These are phyloP conservation scores for Neurospora pannonica DNA, from an alignment of 495 filamentous ascomycete genomes.

Conservation along the genomic window DNA sequence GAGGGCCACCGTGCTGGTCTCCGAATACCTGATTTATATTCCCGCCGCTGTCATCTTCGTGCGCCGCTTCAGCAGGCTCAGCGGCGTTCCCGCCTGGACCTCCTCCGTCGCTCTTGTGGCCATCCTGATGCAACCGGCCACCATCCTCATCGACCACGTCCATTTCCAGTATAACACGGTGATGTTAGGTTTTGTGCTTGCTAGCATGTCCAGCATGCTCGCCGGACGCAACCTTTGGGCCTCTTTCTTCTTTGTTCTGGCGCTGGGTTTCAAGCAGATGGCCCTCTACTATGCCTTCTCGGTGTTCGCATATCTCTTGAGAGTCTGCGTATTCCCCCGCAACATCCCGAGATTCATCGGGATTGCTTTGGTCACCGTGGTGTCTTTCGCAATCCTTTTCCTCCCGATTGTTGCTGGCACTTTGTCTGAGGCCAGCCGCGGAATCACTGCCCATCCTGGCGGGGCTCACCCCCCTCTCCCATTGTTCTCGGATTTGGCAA, in stretches of 20 bases:
- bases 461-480: slow-evolving; percentile 46
- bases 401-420: slow-evolving; percentile 62
- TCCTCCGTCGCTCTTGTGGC: slow-evolving; percentile 77
- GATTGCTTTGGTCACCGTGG: slow-evolving; percentile 62
- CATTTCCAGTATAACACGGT: slow-evolving; percentile 99
- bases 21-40: slow-evolving; percentile 82
- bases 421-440: slow-evolving; percentile 46
- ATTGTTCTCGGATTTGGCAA: slow-evolving; percentile 46
- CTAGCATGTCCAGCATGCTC: slow-evolving; percentile 78
- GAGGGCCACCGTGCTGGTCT: slow-evolving; percentile 80
- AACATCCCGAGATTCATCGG: slow-evolving; percentile 59
- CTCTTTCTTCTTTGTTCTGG: slow-evolving; percentile 86
- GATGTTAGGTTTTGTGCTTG: slow-evolving; percentile 84
- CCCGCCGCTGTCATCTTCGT: slow-evolving; percentile 79
- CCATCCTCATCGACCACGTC: slow-evolving; percentile 91
- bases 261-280: slow-evolving; percentile 97
- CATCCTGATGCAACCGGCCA: slow-evolving; percentile 84
- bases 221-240: slow-evolving; percentile 80
- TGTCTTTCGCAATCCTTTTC: slow-evolving; percentile 65
- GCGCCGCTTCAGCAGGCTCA: slow-evolving; percentile 62
- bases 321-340: slow-evolving; percentile 68
- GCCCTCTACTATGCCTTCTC: slow-evolving; percentile 91
- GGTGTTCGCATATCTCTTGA: slow-evolving; percentile 85
- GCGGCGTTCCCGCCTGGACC: slow-evolving; percentile 63
- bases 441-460: slow-evolving; percentile 39